These are phyloP conservation scores for Globisporangium spiculum DNA, from an alignment of 352 stramenopile species.

Conservation along the genomic window DNA sequence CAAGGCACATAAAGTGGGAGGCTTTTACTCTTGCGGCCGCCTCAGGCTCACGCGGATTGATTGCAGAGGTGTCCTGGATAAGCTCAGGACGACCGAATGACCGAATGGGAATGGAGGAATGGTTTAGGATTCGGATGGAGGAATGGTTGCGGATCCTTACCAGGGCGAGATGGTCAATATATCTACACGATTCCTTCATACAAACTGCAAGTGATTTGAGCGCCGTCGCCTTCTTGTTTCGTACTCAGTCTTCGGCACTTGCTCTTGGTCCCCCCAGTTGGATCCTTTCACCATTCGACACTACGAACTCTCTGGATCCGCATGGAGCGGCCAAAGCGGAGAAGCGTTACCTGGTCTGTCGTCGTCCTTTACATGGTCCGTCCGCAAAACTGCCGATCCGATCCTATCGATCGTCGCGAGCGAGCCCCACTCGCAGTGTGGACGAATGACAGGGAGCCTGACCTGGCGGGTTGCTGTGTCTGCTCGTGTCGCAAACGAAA, in stretches of 20 bases:
- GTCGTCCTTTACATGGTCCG: neutral
- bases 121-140: too few species aligned
- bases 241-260: neutral
- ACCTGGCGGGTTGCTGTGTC: neutral
- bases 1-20: too few species aligned
- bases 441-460: neutral
- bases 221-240: neutral
- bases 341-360: neutral
- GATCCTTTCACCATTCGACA: neutral
- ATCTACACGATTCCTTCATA: neutral
- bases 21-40: too few species aligned
- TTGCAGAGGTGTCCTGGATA: too few species aligned
- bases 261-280: neutral
- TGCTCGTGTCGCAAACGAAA: conserved; percentile 15
- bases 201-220: neutral
- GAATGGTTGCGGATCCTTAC: too few species aligned
- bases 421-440: neutral
- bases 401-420: neutral
- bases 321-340: neutral
- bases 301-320: neutral
- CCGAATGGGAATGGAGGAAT: too few species aligned
- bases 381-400: neutral
- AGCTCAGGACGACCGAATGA: too few species aligned
- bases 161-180: neutral
- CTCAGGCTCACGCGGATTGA: too few species aligned